These are phyloP conservation scores for Pichia sp. DNA, from an alignment of 1,139 yeast genomes.

Conservation along the genomic window DNA sequence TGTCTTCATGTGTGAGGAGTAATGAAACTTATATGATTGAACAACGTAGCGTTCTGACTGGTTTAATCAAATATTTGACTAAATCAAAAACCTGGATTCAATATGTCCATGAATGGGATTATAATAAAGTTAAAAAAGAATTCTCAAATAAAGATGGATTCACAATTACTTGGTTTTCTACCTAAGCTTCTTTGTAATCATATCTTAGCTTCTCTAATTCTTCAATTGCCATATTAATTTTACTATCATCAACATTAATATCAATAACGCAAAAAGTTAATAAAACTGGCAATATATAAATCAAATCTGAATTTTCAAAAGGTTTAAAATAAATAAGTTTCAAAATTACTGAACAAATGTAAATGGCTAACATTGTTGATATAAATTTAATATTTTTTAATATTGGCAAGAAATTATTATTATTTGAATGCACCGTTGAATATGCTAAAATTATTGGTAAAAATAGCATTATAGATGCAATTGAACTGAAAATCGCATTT, in stretches of 20 bases:
- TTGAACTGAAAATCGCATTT: slow-evolving; percentile 21
- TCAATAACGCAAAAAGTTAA: slow-evolving; percentile 16
- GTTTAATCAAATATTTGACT: slow-evolving; percentile 21
- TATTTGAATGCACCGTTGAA: no score
- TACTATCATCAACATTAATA: slow-evolving; percentile 17
- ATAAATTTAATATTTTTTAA: background rate
- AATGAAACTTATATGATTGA: slow-evolving; percentile 16
- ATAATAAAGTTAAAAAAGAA: slow-evolving; percentile 2
- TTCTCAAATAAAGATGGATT: background rate
- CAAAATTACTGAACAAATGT: no score
- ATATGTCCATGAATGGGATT: slow-evolving; percentile 3
- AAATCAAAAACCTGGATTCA: slow-evolving; percentile 10
- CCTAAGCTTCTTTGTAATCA: slow-evolving; percentile 26
- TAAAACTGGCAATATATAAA: slow-evolving; percentile 25
- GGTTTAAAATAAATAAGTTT: background rate
- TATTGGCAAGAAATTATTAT: background rate
- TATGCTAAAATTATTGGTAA: slow-evolving; percentile 14
- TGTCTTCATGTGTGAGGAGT: slow-evolving; percentile 18
- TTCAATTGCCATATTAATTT: slow-evolving; percentile 16
- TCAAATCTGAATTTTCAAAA: slow-evolving; percentile 4
- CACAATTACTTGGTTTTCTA: slow-evolving; percentile 9
- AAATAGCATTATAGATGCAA: slow-evolving; percentile 19
- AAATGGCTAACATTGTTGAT: background rate
- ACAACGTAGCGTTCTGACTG: slow-evolving; percentile 21
- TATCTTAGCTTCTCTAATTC: slow-evolving; percentile 22